Base-by-base conservation (phyloP, 257 asterid species). In the Orobanche coerulescens region DNA sequence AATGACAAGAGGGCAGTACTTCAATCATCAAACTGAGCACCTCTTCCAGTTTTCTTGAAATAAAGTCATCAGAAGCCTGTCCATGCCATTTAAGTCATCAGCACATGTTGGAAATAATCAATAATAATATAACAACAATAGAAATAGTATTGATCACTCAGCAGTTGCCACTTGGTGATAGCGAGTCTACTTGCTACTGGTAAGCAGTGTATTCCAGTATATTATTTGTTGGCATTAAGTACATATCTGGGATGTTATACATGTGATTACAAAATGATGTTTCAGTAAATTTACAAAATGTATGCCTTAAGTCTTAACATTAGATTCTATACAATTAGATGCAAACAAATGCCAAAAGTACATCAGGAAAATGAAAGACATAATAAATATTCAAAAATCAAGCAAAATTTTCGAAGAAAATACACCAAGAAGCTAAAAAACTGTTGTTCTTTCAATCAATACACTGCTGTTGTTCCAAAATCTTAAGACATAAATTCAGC, bases 1-100 rank as follows among this genome's bases (percentile, higher is more conserved):
- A 82, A 80, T 86, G 98, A 71, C 89, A 86, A 12, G 76, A 79
- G 37, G 97, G 97, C 73, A 89, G 81, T 65, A 73, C 89, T 71
- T 84, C 84, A 80, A 89, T 77, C 98, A 93, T 93, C 80, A 84
- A 70, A 71, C 57, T 53, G 49, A 75, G 86, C 76, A 89, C 62
- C 67, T 74, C 84, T 40, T 86, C 85, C 6, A 85, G 87, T 66
- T 69, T 82, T 51, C 86, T 79, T 58, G 86, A 79, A 65, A 81
- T 73, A 66, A 81, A 84, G 64, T 83, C 91, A 54, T 81, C 76
- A 10, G 86, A 72, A 37, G 62, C 33, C 98, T 93, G 88, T 43
- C 15, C 72, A 73, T 55, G 9, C 24, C 48, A 65, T 6, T 48
- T 16, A 42, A 22, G 26, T 14, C 60, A 58, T 57, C 60, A 78